Base-by-base conservation (phyloP, 2,329 filamentous ascomycete species). In the Phoma herbarum region DNA sequence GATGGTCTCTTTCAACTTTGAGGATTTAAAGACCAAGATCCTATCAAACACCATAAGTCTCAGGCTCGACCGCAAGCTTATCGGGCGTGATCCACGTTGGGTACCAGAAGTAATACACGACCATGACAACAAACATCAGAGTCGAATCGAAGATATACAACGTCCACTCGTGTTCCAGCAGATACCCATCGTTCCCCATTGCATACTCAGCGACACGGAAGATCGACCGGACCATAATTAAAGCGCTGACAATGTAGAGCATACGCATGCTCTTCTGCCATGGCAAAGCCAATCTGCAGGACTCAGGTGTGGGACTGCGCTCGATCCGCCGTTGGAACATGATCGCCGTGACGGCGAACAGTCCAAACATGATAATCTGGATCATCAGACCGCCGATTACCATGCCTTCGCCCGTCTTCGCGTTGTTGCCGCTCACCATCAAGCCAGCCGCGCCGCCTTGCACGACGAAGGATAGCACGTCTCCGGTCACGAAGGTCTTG, bases 101-200 rank as follows among this genome's bases (percentile, higher is more conserved):
- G 14, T 35, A 35, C 31, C 31, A n/a, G 16, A 35, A 35, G 31
- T 35, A 35, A 35, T 35, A 35, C 31, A 35, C 31, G 16, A 35
- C 31, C 31, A 35, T 35, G 6, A 35, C 31, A 8, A 35, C 16
- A 8, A n/a, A 35, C 31, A 35, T 35, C 4, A 35, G 31, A 18
- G 31, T 35, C 31, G 78, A 77, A 72, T 83, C 81, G 50, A 83
- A 79, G 29, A 79, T 65, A 61, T 82, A 82, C 6, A 80, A 44
- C 39, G 69, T 80, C n/a, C 71, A 67, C 71, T 84, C 81, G 26
- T 76, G 71, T 14, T 58, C 60, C 39, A 82, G 35, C 16, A 35
- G 14, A 35, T 35, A 35, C 16, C 31, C 31, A 35, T 35, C 31
- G 16, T 35, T 35, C 16, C 31, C 31, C 31, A n/a, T 35, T 11